Conservation (phyloP, 805 yeast species). For the Candida railenensis region DNA sequence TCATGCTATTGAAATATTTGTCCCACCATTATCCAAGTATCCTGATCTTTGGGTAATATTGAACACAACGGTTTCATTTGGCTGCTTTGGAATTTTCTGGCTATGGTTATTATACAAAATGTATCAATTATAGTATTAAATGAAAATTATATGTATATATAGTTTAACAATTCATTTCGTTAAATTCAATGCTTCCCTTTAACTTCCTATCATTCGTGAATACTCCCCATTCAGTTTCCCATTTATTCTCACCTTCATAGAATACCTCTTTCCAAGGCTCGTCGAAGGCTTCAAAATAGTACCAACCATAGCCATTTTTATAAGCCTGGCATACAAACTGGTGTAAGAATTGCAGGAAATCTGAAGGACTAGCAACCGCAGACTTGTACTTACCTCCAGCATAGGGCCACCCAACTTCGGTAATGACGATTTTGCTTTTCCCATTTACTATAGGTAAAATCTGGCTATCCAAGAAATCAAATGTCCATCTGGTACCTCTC, state of each 20-base stretch:
- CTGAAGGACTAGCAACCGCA: constrained; percentile 46
- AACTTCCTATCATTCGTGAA: constrained; percentile 48
- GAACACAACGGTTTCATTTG: constrained; percentile 73
- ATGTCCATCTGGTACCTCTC: constrained; percentile 52
- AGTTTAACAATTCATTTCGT: not conserved
- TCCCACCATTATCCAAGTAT: constrained; percentile 54
- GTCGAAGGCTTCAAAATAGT: constrained; percentile 68
- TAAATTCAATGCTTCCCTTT: constrained; percentile 44
- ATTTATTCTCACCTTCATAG: constrained; percentile 44
- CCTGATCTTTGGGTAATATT: constrained; percentile 88
- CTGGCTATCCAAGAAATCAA: constrained; percentile 44
- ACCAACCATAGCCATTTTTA: constrained; percentile 45
- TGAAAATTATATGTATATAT: constrained; percentile 14
- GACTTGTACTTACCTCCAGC: constrained; percentile 50
- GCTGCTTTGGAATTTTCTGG: constrained; percentile 73
- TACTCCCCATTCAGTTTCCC: constrained; percentile 77
- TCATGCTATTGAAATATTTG: constrained; percentile 52
- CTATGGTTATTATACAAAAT: constrained; percentile 70
- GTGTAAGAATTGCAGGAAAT: constrained; percentile 48
- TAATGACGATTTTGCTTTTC: constrained; percentile 39
- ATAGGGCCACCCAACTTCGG: constrained; percentile 76
- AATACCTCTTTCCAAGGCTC: constrained; percentile 67
- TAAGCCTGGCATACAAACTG: constrained; percentile 51
- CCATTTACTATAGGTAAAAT: constrained; percentile 36
- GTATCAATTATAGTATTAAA: constrained; percentile 11